These are phyloP conservation scores for Hyaloscypha finlandica DNA, from an alignment of 495 filamentous ascomycete genomes.

Conservation along the genomic window DNA sequence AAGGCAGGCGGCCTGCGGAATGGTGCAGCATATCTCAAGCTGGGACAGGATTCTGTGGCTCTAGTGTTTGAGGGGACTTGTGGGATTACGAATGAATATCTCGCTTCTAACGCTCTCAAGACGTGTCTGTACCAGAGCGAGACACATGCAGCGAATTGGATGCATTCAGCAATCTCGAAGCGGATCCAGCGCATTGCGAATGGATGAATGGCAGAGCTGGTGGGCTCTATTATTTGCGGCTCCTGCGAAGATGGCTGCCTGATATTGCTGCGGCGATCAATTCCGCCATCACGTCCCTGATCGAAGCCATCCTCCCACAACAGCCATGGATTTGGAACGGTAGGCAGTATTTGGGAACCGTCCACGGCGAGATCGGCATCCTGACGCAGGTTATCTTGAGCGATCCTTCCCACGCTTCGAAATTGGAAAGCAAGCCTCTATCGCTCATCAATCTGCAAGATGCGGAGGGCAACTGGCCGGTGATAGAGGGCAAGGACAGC, in stretches of 20 bases:
- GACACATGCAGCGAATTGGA: slow-evolving; percentile 42
- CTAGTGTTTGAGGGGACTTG: slow-evolving; percentile 35
- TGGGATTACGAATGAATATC: slow-evolving; percentile 57
- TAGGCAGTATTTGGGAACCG: slow-evolving; percentile 57
- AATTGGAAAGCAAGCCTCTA: slow-evolving; percentile 46
- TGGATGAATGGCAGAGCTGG: slow-evolving; percentile 63
- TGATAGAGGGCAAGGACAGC: slow-evolving; percentile 29
- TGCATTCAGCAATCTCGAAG: slow-evolving; percentile 43
- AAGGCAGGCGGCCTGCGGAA: slow-evolving; percentile 42
- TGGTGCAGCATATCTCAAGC: slow-evolving; percentile 52
- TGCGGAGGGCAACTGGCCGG: slow-evolving; percentile 48
- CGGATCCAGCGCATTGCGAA: slow-evolving; percentile 40
- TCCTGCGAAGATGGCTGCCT: slow-evolving; percentile 38
- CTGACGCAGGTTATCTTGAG: slow-evolving; percentile 63
- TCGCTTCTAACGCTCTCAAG: slow-evolving; percentile 53
- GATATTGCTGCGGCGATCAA: not conserved
- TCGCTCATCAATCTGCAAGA: slow-evolving; percentile 46
- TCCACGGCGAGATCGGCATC: slow-evolving; percentile 63
- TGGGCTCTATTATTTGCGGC: slow-evolving; percentile 59
- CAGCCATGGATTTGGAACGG: slow-evolving; percentile 61
- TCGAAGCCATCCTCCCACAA: slow-evolving; percentile 39
- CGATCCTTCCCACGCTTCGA: slow-evolving; percentile 32
- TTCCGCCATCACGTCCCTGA: slow-evolving; percentile 28
- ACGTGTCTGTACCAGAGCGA: slow-evolving; percentile 31
- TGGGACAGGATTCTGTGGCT: slow-evolving; percentile 41